These are phyloP conservation scores for Craterostigma plantagineum DNA, from an alignment of 257 asterid genomes.

Conservation along the genomic window DNA sequence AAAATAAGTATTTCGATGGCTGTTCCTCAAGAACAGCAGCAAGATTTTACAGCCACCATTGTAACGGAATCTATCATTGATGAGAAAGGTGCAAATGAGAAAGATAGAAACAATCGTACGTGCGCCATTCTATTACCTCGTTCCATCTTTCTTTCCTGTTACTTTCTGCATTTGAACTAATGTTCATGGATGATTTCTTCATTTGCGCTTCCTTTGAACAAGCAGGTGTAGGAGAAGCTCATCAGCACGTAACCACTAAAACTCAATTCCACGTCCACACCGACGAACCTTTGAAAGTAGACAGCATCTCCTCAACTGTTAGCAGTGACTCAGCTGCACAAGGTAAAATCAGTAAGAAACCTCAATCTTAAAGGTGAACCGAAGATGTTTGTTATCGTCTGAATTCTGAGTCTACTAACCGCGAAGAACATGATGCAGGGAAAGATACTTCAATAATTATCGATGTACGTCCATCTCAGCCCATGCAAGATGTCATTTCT, in stretches of 20 bases:
- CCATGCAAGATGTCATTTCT: slow-evolving; percentile 10
- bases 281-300: slow-evolving; percentile 18
- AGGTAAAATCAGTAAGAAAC: slow-evolving; percentile 11
- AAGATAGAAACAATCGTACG: slow-evolving; percentile 15
- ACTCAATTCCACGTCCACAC: slow-evolving; percentile 20
- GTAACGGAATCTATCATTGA: slow-evolving; percentile 16
- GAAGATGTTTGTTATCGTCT: no score
- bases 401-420: not conserved
- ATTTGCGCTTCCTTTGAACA: slow-evolving; percentile 7
- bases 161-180: not conserved
- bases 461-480: slow-evolving; percentile 17
- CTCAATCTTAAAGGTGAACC: no score
- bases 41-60: slow-evolving; percentile 12
- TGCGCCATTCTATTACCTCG: not conserved
- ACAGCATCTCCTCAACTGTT: slow-evolving; percentile 10
- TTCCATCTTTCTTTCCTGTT: not conserved
- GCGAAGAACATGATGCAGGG: slow-evolving; percentile 28
- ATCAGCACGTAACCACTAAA: slow-evolving; percentile 21
- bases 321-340: slow-evolving; percentile 11
- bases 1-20: slow-evolving; percentile 17
- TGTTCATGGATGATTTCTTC: no score
- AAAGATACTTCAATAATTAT: slow-evolving; percentile 35
- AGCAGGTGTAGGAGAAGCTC: slow-evolving; percentile 23
- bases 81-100: slow-evolving; percentile 13
- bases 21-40: slow-evolving; percentile 25